phyloP scores from a whole-genome alignment of 2,329 filamentous ascomycete species.

The Cytospora piceae region DNA sequence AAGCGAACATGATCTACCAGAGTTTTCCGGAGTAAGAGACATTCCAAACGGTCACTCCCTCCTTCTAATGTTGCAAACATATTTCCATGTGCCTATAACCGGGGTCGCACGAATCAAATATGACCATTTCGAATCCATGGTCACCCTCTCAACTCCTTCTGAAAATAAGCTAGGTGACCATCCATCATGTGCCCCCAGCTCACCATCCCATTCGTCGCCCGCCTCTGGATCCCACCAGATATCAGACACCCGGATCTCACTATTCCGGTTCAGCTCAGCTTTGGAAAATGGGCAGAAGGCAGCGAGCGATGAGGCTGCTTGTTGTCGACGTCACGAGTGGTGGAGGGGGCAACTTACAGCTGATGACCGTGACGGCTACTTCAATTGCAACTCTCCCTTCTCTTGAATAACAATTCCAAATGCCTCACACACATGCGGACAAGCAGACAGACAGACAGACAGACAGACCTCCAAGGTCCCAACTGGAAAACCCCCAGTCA shows the following conservation, averaged over 20 bases:
- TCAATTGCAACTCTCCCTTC: background rate
- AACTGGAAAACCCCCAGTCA: background rate
- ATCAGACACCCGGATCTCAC: background rate
- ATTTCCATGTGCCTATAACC: background rate
- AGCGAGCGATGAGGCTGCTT: background rate
- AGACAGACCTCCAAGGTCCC: background rate
- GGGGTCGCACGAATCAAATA: background rate
- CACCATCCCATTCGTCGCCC: conserved; percentile 17
- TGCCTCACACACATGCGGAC: background rate
- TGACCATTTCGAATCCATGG: background rate
- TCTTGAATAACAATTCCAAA: background rate
- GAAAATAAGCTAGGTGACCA: background rate
- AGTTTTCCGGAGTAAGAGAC: background rate
- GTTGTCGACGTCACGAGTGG: conserved; percentile 4
- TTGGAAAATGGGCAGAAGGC: background rate
- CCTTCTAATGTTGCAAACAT: background rate
- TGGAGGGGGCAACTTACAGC: background rate
- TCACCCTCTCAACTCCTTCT: background rate
- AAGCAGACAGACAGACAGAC: background rate
- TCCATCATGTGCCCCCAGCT: conserved; percentile 24
- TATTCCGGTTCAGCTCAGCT: background rate
- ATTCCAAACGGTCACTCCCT: background rate
- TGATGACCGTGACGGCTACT: background rate
- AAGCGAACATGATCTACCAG: background rate
- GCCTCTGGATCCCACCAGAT: background rate